Conservation (phyloP, 1,284 basidiomycete genomes). For the Sporisorium exsertum region DNA sequence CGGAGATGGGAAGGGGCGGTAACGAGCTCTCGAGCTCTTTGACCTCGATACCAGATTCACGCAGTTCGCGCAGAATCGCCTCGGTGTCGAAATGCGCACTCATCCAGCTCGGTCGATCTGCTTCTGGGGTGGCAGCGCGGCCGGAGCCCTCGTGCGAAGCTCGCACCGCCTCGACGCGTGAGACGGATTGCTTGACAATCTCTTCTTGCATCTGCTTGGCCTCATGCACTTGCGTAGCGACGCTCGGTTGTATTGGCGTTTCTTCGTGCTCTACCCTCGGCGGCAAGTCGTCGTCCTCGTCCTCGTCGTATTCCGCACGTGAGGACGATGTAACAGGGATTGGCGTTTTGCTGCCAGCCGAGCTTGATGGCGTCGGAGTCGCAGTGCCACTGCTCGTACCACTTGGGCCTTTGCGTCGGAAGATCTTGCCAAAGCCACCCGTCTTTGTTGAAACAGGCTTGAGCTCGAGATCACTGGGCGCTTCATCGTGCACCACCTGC, state of each 20-base stretch:
- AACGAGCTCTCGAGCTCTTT: constrained; percentile 60
- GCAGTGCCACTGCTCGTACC: constrained; percentile 15
- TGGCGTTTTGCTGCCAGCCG: constrained; percentile 16
- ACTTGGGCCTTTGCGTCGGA: constrained; percentile 41
- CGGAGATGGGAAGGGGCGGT: constrained; percentile 52
- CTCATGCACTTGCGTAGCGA: constrained; percentile 16
- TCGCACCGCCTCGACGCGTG: constrained; percentile 40
- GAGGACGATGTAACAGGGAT: constrained; percentile 5
- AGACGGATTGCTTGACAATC: constrained; percentile 38
- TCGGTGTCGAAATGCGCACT: constrained; percentile 59
- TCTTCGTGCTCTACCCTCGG: constrained; percentile 39
- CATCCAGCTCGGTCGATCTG: constrained; percentile 32
- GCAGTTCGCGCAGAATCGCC: constrained; percentile 60
- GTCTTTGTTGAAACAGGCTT: constrained; percentile 54
- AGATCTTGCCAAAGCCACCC: constrained; percentile 61
- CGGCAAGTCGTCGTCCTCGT: constrained; percentile 62
- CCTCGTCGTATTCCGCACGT: constrained; percentile 49
- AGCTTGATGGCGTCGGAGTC: constrained; percentile 18
- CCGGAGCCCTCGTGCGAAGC: constrained; percentile 26
- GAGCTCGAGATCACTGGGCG: constrained; percentile 35
- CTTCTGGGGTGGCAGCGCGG: constrained; percentile 43
- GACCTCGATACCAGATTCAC: constrained; percentile 62
- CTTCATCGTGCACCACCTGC: constrained; percentile 50
- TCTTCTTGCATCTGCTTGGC: constrained; percentile 39
- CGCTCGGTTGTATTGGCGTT: neutral